Evolutionary conservation across 108 stramenopile genomes (phyloP).

Genomic region (Nitzschia putrida): DNA sequence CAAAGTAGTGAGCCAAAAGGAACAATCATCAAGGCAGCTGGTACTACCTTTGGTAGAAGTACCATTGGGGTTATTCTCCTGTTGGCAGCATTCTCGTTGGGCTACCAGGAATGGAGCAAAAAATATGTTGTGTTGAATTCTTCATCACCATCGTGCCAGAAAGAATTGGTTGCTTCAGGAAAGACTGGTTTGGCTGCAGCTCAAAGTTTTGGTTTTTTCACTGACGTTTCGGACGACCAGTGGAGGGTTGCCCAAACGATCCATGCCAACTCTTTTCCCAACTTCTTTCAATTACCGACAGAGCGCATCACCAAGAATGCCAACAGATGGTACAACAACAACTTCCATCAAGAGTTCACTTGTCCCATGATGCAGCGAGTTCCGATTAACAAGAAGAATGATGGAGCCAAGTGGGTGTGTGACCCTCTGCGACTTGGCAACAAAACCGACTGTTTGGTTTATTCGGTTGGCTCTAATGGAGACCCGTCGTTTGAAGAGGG

Average conservation of each 20-base stretch:
- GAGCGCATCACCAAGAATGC: too few species aligned
- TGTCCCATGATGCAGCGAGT: conserved; percentile 53
- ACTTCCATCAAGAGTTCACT: conserved; percentile 65
- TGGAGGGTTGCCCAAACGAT: conserved; percentile 19
- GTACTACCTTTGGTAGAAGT: too few species aligned
- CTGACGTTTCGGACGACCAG: conserved; percentile 7
- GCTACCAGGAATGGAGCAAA: too few species aligned
- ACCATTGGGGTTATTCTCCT: too few species aligned
- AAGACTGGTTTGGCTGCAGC: not conserved
- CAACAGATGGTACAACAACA: not conserved
- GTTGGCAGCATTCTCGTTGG: too few species aligned
- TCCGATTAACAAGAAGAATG: conserved; percentile 43
- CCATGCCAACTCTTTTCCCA: conserved; percentile 10
- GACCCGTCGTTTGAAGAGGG: conserved; percentile 38
- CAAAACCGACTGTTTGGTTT: conserved; percentile 32
- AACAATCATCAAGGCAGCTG: too few species aligned
- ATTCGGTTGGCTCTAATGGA: conserved; percentile 38
- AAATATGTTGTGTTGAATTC: too few species aligned
- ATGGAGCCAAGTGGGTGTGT: conserved; percentile 56
- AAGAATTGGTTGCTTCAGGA: too few species aligned
- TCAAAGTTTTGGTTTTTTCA: conserved; percentile 30
- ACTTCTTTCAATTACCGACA: conserved; percentile 1
- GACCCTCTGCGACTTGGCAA: conserved; percentile 36
- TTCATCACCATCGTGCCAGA: too few species aligned
- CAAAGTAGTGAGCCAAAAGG: too few species aligned